A percentile compares a stretch with the other conserved stretches of the same genome.
phyloP scores from a whole-genome alignment of 768 basidiomycete genomes.

The Gyrodon lividus region DNA sequence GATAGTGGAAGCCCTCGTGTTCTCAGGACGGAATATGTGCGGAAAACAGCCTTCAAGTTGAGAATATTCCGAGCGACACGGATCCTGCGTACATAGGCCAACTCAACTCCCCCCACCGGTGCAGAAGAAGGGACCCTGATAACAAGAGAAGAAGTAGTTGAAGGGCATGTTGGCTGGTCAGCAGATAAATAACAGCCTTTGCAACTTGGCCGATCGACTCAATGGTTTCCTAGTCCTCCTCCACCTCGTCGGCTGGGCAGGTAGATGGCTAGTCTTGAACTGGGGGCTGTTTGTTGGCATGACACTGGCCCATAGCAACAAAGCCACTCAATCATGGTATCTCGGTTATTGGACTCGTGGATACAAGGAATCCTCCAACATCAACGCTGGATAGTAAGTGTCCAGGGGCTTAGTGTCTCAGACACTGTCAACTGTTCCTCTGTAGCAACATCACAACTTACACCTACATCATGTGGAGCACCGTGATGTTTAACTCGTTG shows the following conservation, averaged over 20 bases:
- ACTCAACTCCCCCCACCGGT: conserved; percentile 19
- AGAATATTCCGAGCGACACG: not conserved
- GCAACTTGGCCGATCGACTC: not conserved
- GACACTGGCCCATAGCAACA: conserved; percentile 19
- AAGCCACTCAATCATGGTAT: conserved; percentile 37
- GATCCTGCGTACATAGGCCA: too few relatives aligned
- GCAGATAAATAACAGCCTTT: conserved; percentile 13
- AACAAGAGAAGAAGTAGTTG: conserved; percentile 16
- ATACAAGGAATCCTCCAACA: conserved; percentile 26
- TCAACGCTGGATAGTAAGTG: conserved; percentile 34
- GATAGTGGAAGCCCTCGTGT: not conserved
- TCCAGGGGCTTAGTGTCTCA: too few relatives aligned
- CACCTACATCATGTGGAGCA: conserved; percentile 33
- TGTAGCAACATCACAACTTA: conserved; percentile 52
- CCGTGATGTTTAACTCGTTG: conserved; percentile 32
- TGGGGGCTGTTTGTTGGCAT: conserved; percentile 25
- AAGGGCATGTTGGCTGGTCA: conserved; percentile 12
- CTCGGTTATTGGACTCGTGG: conserved; percentile 35
- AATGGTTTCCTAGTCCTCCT: conserved; percentile 5
- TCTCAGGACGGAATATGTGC: not conserved
- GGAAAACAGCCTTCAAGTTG: not conserved
- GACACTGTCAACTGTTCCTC: not conserved
- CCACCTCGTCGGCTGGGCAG: conserved; percentile 23
- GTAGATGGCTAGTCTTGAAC: conserved; percentile 25
- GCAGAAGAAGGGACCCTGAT: conserved; percentile 7